Conservation (phyloP, 2,329 filamentous ascomycete species). For the Teratosphaeria zuluensis region DNA sequence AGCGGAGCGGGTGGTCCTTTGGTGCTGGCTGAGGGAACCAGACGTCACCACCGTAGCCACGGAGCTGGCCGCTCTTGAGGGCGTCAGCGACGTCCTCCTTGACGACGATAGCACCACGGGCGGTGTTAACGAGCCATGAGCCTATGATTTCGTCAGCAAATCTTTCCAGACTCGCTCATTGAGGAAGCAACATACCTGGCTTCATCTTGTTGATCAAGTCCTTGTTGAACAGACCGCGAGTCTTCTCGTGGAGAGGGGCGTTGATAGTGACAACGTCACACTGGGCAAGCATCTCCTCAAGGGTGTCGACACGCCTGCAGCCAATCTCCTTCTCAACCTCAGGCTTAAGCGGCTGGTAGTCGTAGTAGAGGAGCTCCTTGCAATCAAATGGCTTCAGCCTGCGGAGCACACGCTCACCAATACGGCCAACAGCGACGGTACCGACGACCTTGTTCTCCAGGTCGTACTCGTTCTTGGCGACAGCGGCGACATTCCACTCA, state of each 20-base stretch:
- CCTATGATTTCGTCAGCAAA: constrained; percentile 39
- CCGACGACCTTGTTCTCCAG: constrained; percentile 96
- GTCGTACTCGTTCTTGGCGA: constrained; percentile 97
- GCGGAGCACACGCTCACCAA: constrained; percentile 94
- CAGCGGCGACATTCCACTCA: constrained; percentile 91
- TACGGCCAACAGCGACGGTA: constrained; percentile 93
- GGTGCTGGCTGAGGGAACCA: constrained; percentile 98
- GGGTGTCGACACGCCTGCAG: constrained; percentile 73
- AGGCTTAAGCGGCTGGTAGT: constrained; percentile 86
- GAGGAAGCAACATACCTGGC: constrained; percentile 53
- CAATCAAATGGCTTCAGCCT: constrained; percentile 96
- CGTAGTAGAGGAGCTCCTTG: constrained; percentile 98
- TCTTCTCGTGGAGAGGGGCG: constrained; percentile 98
- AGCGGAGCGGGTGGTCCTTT: constrained; percentile 83
- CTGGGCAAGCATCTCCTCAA: constrained; percentile 89
- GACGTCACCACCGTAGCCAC: constrained; percentile 78
- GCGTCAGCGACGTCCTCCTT: constrained; percentile 97
- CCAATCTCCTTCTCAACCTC: constrained; percentile 94
- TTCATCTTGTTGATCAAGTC: constrained; percentile 98
- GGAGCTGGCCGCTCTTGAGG: constrained; percentile 81
- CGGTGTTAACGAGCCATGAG: constrained; percentile 96
- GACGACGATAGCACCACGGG: constrained; percentile 96
- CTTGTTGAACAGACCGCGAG: constrained; percentile 94
- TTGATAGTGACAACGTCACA: constrained; percentile 99
- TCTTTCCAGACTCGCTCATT: neutral